Conservation (phyloP, 1,284 basidiomycete genomes). For the Malassezia cuniculi region DNA sequence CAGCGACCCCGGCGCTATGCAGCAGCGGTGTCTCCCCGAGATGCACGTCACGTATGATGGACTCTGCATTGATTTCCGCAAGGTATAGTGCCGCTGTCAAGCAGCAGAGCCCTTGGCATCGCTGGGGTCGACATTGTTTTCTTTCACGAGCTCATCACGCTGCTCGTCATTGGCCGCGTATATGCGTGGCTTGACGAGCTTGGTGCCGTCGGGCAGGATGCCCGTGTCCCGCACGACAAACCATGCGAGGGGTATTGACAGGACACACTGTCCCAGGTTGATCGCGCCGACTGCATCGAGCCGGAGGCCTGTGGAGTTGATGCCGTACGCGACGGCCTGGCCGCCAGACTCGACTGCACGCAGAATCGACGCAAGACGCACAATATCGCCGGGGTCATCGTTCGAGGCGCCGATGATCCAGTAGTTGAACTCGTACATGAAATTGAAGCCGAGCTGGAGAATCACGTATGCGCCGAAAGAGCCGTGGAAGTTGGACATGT, state of each 20-base stretch:
- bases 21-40: conserved; percentile 11
- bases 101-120: too few species aligned
- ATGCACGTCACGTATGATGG: conserved; percentile 29
- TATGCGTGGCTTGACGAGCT: conserved; percentile 21
- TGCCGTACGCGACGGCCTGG: conserved; percentile 36
- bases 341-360: conserved; percentile 38
- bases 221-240: conserved; percentile 34
- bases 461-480: conserved; percentile 38
- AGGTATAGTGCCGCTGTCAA: too few species aligned
- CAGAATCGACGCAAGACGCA: conserved; percentile 34
- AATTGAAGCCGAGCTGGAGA: conserved; percentile 33
- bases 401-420: conserved; percentile 25
- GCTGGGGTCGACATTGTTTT: too few species aligned
- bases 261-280: conserved; percentile 34
- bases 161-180: too few species aligned
- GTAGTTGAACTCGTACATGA: conserved; percentile 29
- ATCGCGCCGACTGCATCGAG: conserved; percentile 33
- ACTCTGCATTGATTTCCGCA: conserved; percentile 17
- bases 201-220: conserved; percentile 19
- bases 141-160: too few species aligned
- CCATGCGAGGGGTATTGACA: conserved; percentile 32
- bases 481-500: conserved; percentile 23
- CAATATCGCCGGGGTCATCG: conserved; percentile 28
- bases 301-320: conserved; percentile 31
- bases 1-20: background rate